Percentiles rank a stretch among this genome's conserved stretches.
Conservation (phyloP, 306 rosid genomes). For the Cucurbita maxima region DNA sequence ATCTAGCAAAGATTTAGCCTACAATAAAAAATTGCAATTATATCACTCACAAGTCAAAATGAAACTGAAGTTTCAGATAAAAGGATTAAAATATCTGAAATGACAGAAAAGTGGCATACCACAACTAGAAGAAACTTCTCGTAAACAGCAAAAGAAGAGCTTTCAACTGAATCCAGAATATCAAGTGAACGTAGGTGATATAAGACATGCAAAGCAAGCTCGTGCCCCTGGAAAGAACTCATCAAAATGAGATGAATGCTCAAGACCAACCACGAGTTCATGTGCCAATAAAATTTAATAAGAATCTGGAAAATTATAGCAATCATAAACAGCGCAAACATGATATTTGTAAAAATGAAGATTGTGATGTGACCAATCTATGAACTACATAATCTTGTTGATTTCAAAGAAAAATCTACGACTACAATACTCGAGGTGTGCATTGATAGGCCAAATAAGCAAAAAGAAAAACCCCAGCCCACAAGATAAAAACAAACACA, state of each 20-base stretch:
- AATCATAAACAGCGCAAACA: not conserved
- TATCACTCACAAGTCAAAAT: constrained; percentile 9
- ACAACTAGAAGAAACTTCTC: constrained; percentile 79
- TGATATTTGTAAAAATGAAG: not conserved
- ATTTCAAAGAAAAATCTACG: constrained; percentile 5
- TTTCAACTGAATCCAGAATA: constrained; percentile 41
- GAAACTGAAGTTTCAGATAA: not conserved
- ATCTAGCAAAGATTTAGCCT: constrained; percentile 71
- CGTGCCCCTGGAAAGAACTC: constrained; percentile 71
- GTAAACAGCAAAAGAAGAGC: constrained; percentile 41
- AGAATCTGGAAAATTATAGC: not conserved
- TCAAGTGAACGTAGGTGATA: constrained; percentile 63
- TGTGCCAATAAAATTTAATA: not conserved
- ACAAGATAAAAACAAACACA: not conserved
- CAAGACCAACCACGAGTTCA: not conserved
- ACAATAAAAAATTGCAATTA: constrained; percentile 14
- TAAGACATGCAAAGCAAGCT: constrained; percentile 70
- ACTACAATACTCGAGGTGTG: not conserved
- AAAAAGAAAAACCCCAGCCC: not conserved
- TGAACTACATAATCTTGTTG: not conserved
- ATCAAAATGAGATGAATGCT: constrained; percentile 1
- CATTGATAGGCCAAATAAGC: not conserved
- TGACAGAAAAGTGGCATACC: constrained; percentile 35
- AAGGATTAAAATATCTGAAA: constrained; percentile 9
- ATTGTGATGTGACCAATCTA: not conserved